Evolutionary conservation across 1,284 basidiomycete genomes (phyloP), one percentile per base, ranked within the genome.

Genomic region (Stygiomarasmius scandens): DNA sequence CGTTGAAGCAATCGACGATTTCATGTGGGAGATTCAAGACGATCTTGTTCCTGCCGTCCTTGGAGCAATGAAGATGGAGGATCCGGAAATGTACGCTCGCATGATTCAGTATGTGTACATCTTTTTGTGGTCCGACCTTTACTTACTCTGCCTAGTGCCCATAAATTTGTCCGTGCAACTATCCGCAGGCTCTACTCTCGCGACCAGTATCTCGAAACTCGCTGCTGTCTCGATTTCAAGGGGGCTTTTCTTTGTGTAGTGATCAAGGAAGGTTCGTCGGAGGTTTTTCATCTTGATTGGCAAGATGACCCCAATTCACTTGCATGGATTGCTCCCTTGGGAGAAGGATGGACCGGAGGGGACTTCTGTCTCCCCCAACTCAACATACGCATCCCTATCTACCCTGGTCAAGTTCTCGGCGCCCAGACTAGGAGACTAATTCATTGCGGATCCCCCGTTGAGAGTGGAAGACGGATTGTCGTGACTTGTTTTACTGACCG

Each of bases 201-300:
- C 14, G 16, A 41, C 11, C 14, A 16, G 16, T 41, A 41, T 16
- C 38, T 12, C 14, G 38, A 41, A 16, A 41, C 38, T 5, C 38
- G 38, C 6, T 8, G 6, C 38, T 41, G 38, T 19, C 38, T 66
- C 1, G 61, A 68, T 55, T 63, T 68, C 32, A 50, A 55, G n/a
- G 62, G 63, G 0, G 57, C 62, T 0, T 65, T 68, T 51, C 63
- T 63, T 53, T 58, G 63, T 1, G 47, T 66, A 10, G 63, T 64
- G 14, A 45, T 63, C 1, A 68, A 68, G 49, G 67, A 67, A 49
- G 67, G 67, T 2, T 58, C 56, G 19, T 64, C 62, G 43, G 62
- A 68, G 20, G 38, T 25, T 8, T 11, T 62, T 23, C 66, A 68
- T 29, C 24, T 68, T 2, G 66, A 68, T 36, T 65, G 52, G 45